Evolutionary conservation across 108 stramenopile species (phyloP).

Genomic region (Nitzschia inconspicua): DNA sequence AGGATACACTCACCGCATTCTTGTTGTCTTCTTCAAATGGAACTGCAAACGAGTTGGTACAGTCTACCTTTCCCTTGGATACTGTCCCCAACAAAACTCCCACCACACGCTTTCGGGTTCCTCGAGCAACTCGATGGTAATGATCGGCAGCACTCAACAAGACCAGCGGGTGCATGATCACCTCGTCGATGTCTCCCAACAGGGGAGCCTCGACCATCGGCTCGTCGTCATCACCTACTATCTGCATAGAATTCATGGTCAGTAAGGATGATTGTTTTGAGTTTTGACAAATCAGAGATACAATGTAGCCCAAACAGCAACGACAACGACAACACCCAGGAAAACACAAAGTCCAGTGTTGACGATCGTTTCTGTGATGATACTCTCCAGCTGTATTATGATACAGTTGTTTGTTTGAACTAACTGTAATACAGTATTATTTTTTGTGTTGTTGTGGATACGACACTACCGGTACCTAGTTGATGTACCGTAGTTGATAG

Average conservation of each 20-base stretch:
- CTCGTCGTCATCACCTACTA: constrained; percentile 20
- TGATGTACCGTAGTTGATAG: too few species aligned
- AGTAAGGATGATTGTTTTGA: not conserved
- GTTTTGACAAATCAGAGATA: too few species aligned
- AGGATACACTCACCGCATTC: constrained; percentile 58
- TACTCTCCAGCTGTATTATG: too few species aligned
- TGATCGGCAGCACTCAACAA: constrained; percentile 96
- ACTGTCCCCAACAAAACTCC: constrained; percentile 93
- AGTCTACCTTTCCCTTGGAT: constrained; percentile 76
- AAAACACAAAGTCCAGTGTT: too few species aligned
- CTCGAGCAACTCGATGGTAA: constrained; percentile 96
- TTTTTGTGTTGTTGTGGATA: too few species aligned
- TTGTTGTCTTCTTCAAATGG: constrained; percentile 98
- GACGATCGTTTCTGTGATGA: too few species aligned
- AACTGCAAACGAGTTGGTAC: constrained; percentile 96
- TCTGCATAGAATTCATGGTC: constrained; percentile 24
- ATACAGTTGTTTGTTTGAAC: too few species aligned
- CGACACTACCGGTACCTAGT: too few species aligned
- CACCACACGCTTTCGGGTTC: constrained; percentile 95
- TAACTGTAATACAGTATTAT: too few species aligned
- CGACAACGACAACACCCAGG: too few species aligned
- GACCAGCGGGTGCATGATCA: constrained; percentile 95
- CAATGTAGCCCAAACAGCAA: too few species aligned
- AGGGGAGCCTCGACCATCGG: constrained; percentile 9
- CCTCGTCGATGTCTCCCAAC: constrained; percentile 46